Percentiles rank a stretch among this genome's conserved stretches.
Evolutionary conservation across 345 rosid species (phyloP).

Genomic region (Citrus inodora): DNA sequence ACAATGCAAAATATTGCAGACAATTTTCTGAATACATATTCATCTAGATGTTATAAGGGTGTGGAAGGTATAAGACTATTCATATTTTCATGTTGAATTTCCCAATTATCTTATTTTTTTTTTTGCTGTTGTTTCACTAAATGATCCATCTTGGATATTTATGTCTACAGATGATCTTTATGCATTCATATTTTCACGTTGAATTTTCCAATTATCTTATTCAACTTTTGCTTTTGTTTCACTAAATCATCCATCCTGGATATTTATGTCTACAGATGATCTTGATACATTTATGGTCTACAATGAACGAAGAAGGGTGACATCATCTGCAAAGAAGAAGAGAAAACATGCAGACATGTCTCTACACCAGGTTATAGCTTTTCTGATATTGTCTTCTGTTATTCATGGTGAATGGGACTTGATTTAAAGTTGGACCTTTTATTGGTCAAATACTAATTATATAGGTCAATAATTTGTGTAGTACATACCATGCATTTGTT

Average conservation of each 20-base stretch:
- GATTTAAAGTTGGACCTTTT: not conserved
- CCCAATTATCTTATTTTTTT: conserved; percentile 1
- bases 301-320: conserved; percentile 82
- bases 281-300: conserved; percentile 82
- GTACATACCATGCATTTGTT: not conserved
- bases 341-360: conserved; percentile 55
- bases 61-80: conserved; percentile 56
- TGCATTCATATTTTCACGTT: conserved; percentile 44
- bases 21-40: conserved; percentile 58
- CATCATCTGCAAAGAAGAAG: conserved; percentile 94
- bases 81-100: conserved; percentile 5
- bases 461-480: not conserved
- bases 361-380: conserved; percentile 75
- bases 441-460: not conserved
- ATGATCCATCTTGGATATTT: conserved; percentile 7
- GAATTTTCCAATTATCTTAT: conserved; percentile 1
- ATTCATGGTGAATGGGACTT: not conserved
- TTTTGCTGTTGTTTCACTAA: conserved; percentile 3
- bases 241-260: conserved; percentile 4
- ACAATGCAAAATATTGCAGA: conserved; percentile 98
- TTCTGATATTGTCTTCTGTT: conserved; percentile 8
- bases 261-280: conserved; percentile 40
- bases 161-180: conserved; percentile 57
- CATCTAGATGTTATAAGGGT: conserved; percentile 58
- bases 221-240: conserved; percentile 6